Evolutionary conservation across 2,329 filamentous ascomycete genomes (phyloP).

Genomic region (Ophidiomyces ophidiicola): DNA sequence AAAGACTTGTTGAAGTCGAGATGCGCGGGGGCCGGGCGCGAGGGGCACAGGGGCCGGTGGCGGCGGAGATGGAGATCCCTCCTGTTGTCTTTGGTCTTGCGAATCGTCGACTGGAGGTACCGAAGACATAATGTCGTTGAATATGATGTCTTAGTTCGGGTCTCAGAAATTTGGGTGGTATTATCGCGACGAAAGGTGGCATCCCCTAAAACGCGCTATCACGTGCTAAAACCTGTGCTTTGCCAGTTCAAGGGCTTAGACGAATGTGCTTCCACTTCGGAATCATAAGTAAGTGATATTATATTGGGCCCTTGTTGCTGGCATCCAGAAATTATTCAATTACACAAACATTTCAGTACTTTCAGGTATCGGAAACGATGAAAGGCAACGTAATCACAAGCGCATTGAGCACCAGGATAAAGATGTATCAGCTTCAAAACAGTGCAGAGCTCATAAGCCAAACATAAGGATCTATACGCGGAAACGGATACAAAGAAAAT

Average conservation of each 20-base stretch:
- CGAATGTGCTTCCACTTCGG: conserved; percentile 32
- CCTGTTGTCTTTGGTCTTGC: conserved; percentile 8
- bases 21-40: conserved; percentile 48
- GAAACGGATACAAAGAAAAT: not conserved
- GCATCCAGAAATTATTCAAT: too few relatives aligned
- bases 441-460: too few relatives aligned
- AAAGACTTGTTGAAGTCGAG: conserved; percentile 49
- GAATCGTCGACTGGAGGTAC: not conserved
- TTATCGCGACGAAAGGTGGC: not conserved
- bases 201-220: conserved; percentile 1
- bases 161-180: too few relatives aligned
- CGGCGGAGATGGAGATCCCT: conserved; percentile 39
- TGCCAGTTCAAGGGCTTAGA: conserved; percentile 27
- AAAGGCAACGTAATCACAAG: too few relatives aligned
- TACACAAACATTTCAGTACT: too few relatives aligned
- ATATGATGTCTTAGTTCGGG: too few relatives aligned
- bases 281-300: too few relatives aligned
- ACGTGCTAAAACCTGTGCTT: not conserved
- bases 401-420: too few relatives aligned
- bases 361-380: too few relatives aligned
- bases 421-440: too few relatives aligned
- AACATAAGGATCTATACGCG: not conserved
- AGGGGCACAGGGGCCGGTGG: conserved; percentile 42
- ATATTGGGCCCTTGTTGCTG: too few relatives aligned
- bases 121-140: not conserved